Base-by-base conservation (phyloP, 1,284 basidiomycete genomes). In the Rhizoctonia solani region DNA sequence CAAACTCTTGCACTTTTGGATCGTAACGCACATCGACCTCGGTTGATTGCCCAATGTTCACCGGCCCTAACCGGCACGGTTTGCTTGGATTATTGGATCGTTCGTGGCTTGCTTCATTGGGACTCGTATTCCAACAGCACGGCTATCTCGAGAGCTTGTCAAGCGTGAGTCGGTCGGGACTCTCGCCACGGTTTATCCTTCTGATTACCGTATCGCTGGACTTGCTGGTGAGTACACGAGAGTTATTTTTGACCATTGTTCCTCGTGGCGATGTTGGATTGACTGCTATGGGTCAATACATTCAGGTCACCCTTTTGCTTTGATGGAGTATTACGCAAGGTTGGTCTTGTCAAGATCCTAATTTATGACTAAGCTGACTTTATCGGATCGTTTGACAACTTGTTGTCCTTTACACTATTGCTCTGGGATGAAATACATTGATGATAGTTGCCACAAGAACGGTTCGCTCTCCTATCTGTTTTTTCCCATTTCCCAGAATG, bases 401-500 rank as follows among this genome's bases (percentile, higher is more conserved):
- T n/a, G n/a, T 37, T 34, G 16, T 21, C 6, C 52, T 25, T 39
- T 9, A 27, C 46, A 11, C 4, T 37, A 16, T 29, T 4, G 37
- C 37, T n/a, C 49, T 3, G n/a, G 32, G 0, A 30, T 13, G n/a
- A n/a, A n/a, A 6, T 25, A 27, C 21, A 41, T 42, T 29, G 66
- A 58, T 32, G 16, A 66, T 69, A 77, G 77, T 1, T 79, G 79
- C 67, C 74, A 77, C 70, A 67, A 75, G 3, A 72, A 76, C 16
- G 75, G 78, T 11, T 75, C 75, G 0, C 73, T 81, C 21, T 75
- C 77, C 0, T 76, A 80, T 70, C 72, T 79, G 27, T 73, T 79
- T 49, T 72, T 81, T 68, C 77, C 78, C 11, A 78, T 79, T 69
- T 79, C 78, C 11, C 74, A 75, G 4, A 77, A 76, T 46, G 74